Evolutionary conservation across 2,329 filamentous ascomycete genomes (phyloP), one percentile per base, ranked within the genome.

Genomic region (Penicillium crustosum): DNA sequence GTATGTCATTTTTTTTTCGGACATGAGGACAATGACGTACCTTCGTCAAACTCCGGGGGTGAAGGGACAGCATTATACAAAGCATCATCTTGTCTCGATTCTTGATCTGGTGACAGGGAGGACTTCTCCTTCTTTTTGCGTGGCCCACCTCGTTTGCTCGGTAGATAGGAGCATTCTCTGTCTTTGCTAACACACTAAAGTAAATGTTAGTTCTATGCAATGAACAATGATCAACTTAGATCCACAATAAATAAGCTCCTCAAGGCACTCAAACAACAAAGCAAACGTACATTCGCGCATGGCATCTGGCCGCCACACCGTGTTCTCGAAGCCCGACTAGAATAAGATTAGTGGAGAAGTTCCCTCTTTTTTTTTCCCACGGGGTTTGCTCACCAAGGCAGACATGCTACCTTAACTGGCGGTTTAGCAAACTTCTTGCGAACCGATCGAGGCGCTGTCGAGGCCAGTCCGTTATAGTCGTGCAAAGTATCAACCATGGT

Each of bases 341-440:
- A 41, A 43, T 39, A 36, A 36, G 35, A 38, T 61, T 56, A 57
- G 49, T 47, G 53, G 55, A 44, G 48, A 31, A 19, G 50, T 48
- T 53, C 50, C 21, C 23, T 39, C 38, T 39, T 49, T 21, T 29
- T 4, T 10, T 6, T 15, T 15, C 4, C 12, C 31, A 23, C 48
- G 35, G 36, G 25, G 41, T 47, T 38, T 53, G 63, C 73, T 69
- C 68, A 78, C 76, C 76, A 78, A 53, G 76, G 66, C 56, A 78
- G 64, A 69, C 75, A 78, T 43, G 76, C 76, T 66, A 78, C 74
- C 65, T 78, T 78, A 35, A 78, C 76, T 41, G 76, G 76, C 23
- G 76, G 76, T 69, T 77, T 77, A 49, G 74, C 73, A 60, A 78
- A 78, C 66, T 77, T 78, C 70, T 74, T 77, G 62, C 74, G 72